Evolutionary conservation across 2,329 filamentous ascomycete genomes (phyloP).

Genomic region (Aureobasidium sp.): DNA sequence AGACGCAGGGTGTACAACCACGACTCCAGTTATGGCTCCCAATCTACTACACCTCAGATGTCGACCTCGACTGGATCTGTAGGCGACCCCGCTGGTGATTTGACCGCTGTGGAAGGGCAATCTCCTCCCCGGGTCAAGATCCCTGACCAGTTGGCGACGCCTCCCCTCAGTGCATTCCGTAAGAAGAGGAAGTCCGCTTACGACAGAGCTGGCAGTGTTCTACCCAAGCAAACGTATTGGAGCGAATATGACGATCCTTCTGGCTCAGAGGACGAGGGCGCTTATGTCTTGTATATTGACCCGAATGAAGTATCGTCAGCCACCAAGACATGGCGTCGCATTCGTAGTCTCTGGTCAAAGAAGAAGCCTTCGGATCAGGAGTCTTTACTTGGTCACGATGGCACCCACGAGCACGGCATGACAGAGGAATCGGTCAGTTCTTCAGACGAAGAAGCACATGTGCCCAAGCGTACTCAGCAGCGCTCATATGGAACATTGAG

Average conservation of each 20-base stretch:
- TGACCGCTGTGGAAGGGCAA: conserved; percentile 26
- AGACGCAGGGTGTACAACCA: conserved; percentile 21
- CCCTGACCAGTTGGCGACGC: conserved; percentile 32
- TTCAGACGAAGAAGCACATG: conserved; percentile 25
- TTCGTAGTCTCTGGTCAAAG: conserved; percentile 17
- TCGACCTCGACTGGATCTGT: conserved; percentile 35
- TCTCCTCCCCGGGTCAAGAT: conserved; percentile 23
- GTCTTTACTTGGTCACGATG: conserved; percentile 19
- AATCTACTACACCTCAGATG: conserved; percentile 28
- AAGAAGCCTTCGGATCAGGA: conserved; percentile 24
- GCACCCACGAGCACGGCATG: conserved; percentile 6
- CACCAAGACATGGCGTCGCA: conserved; percentile 17
- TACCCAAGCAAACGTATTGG: conserved; percentile 54
- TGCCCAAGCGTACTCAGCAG: conserved; percentile 32
- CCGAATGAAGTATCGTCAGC: conserved; percentile 63
- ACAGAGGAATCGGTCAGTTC: conserved; percentile 24
- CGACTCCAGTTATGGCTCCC: conserved; percentile 17
- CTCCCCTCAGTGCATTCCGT: conserved; percentile 36
- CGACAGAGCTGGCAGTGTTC: conserved; percentile 21
- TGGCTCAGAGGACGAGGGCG: conserved; percentile 51
- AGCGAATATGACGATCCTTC: conserved; percentile 83
- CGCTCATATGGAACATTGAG: conserved; percentile 14
- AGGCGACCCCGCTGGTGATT: conserved; percentile 18
- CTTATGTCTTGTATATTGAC: conserved; percentile 68
- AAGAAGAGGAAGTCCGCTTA: conserved; percentile 36